Conservation (phyloP, 2,329 filamentous ascomycete genomes). For the Colletotrichum falcatum region DNA sequence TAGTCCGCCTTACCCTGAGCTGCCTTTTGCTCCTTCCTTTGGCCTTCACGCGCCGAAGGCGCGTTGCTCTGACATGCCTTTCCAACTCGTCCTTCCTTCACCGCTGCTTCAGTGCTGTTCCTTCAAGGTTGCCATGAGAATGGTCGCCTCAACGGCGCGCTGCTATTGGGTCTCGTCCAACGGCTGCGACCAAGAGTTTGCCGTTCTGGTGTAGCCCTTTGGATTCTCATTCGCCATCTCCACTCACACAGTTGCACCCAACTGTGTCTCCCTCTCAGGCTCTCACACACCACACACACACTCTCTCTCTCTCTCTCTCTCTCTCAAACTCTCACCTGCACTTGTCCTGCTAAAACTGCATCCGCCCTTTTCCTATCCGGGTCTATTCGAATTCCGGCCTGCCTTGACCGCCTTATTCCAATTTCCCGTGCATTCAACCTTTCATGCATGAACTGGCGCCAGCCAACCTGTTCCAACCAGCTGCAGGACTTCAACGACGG, state of each 20-base stretch:
- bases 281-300: neutral
- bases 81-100: neutral
- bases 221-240: slow-evolving; percentile 30
- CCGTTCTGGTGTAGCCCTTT: slow-evolving; percentile 10
- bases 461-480: slow-evolving; percentile 18
- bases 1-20: neutral
- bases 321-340: slow-evolving; percentile 16
- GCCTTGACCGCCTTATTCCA: slow-evolving; percentile 41
- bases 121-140: slow-evolving; percentile 2
- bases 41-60: neutral
- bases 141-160: slow-evolving; percentile 1
- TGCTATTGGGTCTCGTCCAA: slow-evolving; percentile 9
- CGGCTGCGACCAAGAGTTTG: slow-evolving; percentile 2
- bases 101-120: slow-evolving; percentile 17
- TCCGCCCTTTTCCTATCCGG: slow-evolving; percentile 29
- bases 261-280: neutral
- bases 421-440: slow-evolving; percentile 26
- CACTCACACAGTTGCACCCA: slow-evolving; percentile 18
- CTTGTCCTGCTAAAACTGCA: slow-evolving; percentile 14
- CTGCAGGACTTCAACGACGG: slow-evolving; percentile 19
- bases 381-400: slow-evolving; percentile 28
- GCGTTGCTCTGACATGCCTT: slow-evolving; percentile 2
- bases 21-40: neutral
- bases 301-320: too few species aligned
- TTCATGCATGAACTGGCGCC: slow-evolving; percentile 33